A percentile compares a stretch with the other conserved stretches of the same genome.
Evolutionary conservation across 352 stramenopile species (phyloP).

Genomic region (Blastocystis sp.): DNA sequence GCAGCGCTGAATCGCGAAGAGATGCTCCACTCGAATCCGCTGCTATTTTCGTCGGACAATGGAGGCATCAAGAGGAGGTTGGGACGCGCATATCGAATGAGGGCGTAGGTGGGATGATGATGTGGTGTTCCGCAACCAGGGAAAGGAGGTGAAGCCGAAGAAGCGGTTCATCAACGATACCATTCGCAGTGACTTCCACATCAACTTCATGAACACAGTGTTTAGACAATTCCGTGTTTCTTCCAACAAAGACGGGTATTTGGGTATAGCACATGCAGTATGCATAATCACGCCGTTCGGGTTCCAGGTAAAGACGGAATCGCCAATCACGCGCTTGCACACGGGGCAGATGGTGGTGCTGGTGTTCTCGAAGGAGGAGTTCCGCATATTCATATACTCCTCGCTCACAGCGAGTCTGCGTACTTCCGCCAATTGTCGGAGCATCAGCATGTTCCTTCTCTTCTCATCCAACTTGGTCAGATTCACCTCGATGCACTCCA

Average conservation of each 20-base stretch:
- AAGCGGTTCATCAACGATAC: slow-evolving; percentile 99
- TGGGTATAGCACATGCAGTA: not conserved
- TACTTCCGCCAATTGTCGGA: slow-evolving; percentile 4
- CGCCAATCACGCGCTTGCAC: not conserved
- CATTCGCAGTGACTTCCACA: slow-evolving; percentile 98
- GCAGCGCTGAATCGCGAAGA: slow-evolving; percentile 85
- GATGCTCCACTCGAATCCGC: slow-evolving; percentile 84
- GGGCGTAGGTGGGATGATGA: slow-evolving; percentile 98
- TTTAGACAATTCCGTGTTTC: slow-evolving; percentile 45
- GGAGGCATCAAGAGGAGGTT: not conserved
- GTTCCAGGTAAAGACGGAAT: slow-evolving; percentile 32
- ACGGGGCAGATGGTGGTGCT: too few species aligned
- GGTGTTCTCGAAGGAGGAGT: not conserved
- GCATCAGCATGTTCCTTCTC: not conserved
- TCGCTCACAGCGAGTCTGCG: not conserved
- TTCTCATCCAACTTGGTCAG: slow-evolving; percentile 11
- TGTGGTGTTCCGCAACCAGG: slow-evolving; percentile 98
- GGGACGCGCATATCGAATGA: slow-evolving; percentile 73
- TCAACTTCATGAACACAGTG: slow-evolving; percentile 93
- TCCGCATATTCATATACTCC: slow-evolving; percentile 29
- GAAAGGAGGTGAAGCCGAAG: slow-evolving; percentile 85
- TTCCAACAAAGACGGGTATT: not conserved
- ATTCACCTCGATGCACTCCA: slow-evolving; percentile 3
- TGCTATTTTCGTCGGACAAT: slow-evolving; percentile 75
- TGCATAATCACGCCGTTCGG: slow-evolving; percentile 11